phyloP scores from a whole-genome alignment of 2,329 filamentous ascomycete genomes.

The Ophiostoma tasmaniense region DNA sequence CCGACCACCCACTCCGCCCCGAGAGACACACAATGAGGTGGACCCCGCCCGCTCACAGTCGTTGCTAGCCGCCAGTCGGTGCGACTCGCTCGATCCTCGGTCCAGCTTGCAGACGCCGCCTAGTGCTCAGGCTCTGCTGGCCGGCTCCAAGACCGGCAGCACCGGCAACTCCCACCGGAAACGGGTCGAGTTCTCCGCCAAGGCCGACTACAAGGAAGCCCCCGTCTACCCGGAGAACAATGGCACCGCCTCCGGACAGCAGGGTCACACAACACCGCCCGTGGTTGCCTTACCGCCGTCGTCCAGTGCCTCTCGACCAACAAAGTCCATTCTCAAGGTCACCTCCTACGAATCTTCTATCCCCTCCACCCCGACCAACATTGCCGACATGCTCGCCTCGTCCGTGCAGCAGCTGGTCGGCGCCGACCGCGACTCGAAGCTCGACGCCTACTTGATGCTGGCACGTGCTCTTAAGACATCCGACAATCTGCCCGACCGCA shows the following conservation, averaged over 20 bases:
- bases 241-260: neutral
- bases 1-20: constrained; percentile 61
- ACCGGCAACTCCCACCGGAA: constrained; percentile 42
- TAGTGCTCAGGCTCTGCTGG: constrained; percentile 36
- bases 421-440: constrained; percentile 58
- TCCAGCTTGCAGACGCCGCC: constrained; percentile 45
- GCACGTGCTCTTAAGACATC: constrained; percentile 69
- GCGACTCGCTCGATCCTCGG: constrained; percentile 33
- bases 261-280: constrained; percentile 21
- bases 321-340: constrained; percentile 71
- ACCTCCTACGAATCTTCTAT: constrained; percentile 30
- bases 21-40: constrained; percentile 38
- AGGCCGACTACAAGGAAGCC: constrained; percentile 49
- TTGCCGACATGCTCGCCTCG: constrained; percentile 77
- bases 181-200: constrained; percentile 48
- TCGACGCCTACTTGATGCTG: constrained; percentile 82
- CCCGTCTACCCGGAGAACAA: constrained; percentile 30
- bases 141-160: constrained; percentile 21
- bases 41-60: constrained; percentile 30
- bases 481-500: constrained; percentile 68
- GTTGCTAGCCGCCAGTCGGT: constrained; percentile 22
- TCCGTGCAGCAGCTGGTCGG: constrained; percentile 73
- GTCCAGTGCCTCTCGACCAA: constrained; percentile 34
- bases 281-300: constrained; percentile 29
- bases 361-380: constrained; percentile 43